These are phyloP conservation scores for Pyrenochaeta sp. DNA, from an alignment of 2,329 filamentous ascomycete genomes.

Conservation along the genomic window DNA sequence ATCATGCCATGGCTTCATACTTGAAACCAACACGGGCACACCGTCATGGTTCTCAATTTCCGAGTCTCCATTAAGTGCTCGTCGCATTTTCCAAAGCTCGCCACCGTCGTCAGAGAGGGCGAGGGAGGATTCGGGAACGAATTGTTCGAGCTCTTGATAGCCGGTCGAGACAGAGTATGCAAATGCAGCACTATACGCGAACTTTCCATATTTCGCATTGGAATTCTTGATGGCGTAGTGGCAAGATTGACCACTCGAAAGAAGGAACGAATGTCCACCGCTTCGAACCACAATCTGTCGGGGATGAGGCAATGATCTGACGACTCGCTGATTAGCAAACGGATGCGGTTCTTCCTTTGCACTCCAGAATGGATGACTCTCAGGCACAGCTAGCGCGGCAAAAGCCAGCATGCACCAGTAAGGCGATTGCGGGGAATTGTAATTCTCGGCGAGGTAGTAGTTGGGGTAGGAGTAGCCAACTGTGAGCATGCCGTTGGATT, in stretches of 20 bases:
- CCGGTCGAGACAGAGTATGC: conserved; percentile 81
- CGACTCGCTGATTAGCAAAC: conserved; percentile 63
- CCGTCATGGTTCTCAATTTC: conserved; percentile 66
- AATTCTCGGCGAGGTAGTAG: conserved; percentile 84
- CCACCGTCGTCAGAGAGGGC: conserved; percentile 80
- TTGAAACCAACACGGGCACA: conserved; percentile 69
- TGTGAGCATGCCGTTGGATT: conserved; percentile 75
- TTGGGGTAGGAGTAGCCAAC: conserved; percentile 82
- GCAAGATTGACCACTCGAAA: conserved; percentile 78
- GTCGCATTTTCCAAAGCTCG: conserved; percentile 80
- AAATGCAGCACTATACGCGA: conserved; percentile 79
- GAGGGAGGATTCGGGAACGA: conserved; percentile 77
- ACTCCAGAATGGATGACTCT: conserved; percentile 78
- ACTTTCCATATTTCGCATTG: conserved; percentile 82
- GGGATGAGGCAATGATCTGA: conserved; percentile 71
- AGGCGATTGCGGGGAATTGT: conserved; percentile 76
- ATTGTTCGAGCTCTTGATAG: conserved; percentile 78
- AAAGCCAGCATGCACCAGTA: conserved; percentile 86
- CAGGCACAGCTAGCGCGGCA: conserved; percentile 74
- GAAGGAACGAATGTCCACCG: conserved; percentile 78
- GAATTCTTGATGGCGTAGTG: conserved; percentile 83
- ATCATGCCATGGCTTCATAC: conserved; percentile 76
- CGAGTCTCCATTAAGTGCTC: conserved; percentile 69
- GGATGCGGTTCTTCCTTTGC: conserved; percentile 70
- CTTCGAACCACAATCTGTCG: conserved; percentile 76